Evolutionary conservation across 768 basidiomycete genomes (phyloP).

Genomic region (Cystofilobasidium bisporidii): DNA sequence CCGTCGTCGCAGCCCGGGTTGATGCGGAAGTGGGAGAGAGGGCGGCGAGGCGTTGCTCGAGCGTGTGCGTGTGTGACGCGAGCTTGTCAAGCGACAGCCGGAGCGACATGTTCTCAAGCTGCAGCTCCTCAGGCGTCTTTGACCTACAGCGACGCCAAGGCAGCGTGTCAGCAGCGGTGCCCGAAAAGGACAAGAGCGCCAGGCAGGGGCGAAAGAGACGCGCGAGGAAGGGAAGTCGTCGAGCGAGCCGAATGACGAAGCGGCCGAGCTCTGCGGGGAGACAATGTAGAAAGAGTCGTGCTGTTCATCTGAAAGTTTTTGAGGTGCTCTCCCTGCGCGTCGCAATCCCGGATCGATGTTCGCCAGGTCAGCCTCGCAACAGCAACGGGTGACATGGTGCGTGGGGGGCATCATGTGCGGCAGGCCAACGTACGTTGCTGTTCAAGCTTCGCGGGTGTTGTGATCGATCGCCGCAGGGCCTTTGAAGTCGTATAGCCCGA

Average conservation of each 20-base stretch:
- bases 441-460: not conserved
- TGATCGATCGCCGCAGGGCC: not conserved
- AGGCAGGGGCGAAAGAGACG: not conserved
- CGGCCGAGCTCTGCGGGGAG: not conserved
- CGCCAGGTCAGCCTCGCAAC: too few relatives aligned
- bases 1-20: too few relatives aligned
- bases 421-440: not conserved
- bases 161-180: not conserved
- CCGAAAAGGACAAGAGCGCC: not conserved
- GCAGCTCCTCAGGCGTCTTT: conserved; percentile 21
- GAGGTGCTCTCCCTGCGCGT: not conserved
- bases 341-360: too few relatives aligned
- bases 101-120: conserved; percentile 9
- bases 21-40: too few relatives aligned
- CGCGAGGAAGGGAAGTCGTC: not conserved
- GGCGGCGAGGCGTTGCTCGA: not conserved
- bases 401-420: too few relatives aligned
- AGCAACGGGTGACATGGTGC: too few relatives aligned
- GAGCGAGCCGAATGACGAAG: not conserved
- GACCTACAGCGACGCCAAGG: not conserved
- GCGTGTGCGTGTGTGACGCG: not conserved
- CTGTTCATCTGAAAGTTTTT: not conserved
- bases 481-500: too few relatives aligned
- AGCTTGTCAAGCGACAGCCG: not conserved
- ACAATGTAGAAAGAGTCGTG: conserved; percentile 24